Evolutionary conservation across 306 rosid species (phyloP).

Genomic region (Inga oerstediana): DNA sequence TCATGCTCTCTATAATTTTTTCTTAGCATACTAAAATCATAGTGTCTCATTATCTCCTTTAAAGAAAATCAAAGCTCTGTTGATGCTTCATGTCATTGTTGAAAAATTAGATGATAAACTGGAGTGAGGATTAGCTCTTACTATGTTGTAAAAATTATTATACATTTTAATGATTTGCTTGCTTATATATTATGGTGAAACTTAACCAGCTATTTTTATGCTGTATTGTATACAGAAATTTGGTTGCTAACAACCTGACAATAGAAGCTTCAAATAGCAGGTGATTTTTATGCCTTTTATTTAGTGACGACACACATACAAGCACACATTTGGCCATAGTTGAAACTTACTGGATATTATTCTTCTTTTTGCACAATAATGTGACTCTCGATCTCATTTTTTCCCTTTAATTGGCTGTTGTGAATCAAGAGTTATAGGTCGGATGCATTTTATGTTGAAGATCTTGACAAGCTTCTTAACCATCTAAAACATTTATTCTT

Average conservation of each 20-base stretch:
- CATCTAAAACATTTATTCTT: neutral
- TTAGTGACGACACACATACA: no score
- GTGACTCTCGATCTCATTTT: no score
- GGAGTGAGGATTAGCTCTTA: neutral
- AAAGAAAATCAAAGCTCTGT: neutral
- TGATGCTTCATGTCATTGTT: constrained; percentile 3
- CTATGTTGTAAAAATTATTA: neutral
- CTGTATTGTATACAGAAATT: no score
- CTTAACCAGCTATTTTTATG: no score
- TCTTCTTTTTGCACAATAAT: neutral
- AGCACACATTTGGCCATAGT: no score
- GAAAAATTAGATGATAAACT: no score
- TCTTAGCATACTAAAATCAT: neutral
- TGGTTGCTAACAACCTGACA: no score
- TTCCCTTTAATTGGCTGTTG: neutral
- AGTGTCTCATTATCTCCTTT: neutral
- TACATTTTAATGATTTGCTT: neutral
- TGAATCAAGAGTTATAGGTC: neutral
- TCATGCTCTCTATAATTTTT: neutral
- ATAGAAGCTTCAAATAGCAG: no score
- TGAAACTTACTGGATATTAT: neutral
- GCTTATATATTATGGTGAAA: neutral
- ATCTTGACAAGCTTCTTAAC: neutral
- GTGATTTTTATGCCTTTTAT: no score
- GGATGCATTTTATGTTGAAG: neutral